These are phyloP conservation scores for Oxyria digyna DNA, from an alignment of 148 eudicot genomes.

Conservation along the genomic window DNA sequence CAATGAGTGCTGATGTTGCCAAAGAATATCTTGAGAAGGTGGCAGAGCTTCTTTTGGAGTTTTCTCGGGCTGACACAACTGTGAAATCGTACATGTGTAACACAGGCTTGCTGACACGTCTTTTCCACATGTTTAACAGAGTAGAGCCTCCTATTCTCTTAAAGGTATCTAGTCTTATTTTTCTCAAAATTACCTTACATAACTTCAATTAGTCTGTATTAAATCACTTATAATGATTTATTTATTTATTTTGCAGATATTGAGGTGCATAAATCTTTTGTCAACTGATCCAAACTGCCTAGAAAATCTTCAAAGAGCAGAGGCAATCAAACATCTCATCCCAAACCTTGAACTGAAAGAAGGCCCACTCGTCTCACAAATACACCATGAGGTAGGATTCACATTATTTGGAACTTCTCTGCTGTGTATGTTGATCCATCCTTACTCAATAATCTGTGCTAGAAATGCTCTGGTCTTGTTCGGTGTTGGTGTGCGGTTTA, in stretches of 20 bases:
- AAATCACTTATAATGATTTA: neutral
- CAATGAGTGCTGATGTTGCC: slow-evolving; percentile 84
- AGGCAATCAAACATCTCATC: slow-evolving; percentile 84
- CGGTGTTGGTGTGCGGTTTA: neutral
- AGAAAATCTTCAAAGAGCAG: slow-evolving; percentile 98
- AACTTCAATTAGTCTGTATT: neutral
- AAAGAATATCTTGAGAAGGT: slow-evolving; percentile 93
- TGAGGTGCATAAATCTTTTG: slow-evolving; percentile 84
- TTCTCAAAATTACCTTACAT: neutral
- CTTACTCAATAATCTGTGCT: neutral
- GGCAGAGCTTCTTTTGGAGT: slow-evolving; percentile 88
- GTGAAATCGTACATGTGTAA: slow-evolving; percentile 94
- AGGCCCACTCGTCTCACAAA: slow-evolving; percentile 84
- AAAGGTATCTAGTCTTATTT: slow-evolving; percentile 40
- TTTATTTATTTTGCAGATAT: slow-evolving; percentile 34
- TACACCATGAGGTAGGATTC: slow-evolving; percentile 68
- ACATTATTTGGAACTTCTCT: neutral
- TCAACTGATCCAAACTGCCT: slow-evolving; percentile 96
- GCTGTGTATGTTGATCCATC: slow-evolving; percentile 5
- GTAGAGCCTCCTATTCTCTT: slow-evolving; percentile 86
- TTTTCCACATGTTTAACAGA: slow-evolving; percentile 92
- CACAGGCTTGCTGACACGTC: slow-evolving; percentile 85
- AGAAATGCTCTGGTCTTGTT: neutral
- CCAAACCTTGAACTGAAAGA: slow-evolving; percentile 97
- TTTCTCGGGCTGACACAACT: slow-evolving; percentile 81